Base-by-base conservation (phyloP, 306 rosid species). In the Inga laurina region DNA sequence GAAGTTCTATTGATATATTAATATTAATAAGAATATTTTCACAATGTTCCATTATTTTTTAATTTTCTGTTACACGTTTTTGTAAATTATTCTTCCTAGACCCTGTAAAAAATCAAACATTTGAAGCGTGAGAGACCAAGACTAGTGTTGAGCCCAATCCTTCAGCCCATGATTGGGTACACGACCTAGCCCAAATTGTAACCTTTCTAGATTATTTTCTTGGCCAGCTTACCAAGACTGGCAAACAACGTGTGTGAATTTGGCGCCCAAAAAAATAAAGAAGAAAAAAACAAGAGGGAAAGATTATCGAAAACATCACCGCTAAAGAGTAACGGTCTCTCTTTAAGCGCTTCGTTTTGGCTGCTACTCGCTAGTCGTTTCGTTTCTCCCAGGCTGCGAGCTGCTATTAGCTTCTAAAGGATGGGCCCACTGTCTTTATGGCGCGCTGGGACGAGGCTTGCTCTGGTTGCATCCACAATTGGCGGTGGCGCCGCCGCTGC, bases 381-480 rank as follows among this genome's bases (percentile, higher is more conserved):
- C 76, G 27, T 15, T 13, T 12, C 76, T 14, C 19, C 59, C 35
- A n/a, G 56, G 57, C 22, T 8, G 56, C 5, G 6, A n/a, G 57
- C 32, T 22, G n/a, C 22, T 10, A n/a, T 48, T 7, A 15, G 45
- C 37, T 68, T 39, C 27, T 1, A 54, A 35, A 49, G 39, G 46
- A 93, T 96, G 98, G 92, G 91, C 51, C 83, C 88, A 77, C 89
- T 89, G 51, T 84, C 89, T 72, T 80, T 96, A 69, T 94, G 97
- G 99, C 93, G 98, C 91, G 93, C 86, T 7, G 84, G 93, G 8
- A 79, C 89, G 52, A 92, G 81, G 87, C 81, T 92, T 75, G 90
- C 88, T 62, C 74, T 91, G 48, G 69, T 85, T 32, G 88, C 90
- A 80, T 78, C 97, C 85, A 88, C 94, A 65, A 30, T 89, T 2